Evolutionary conservation across 345 rosid genomes (phyloP).

Genomic region (Aegle marmelos): DNA sequence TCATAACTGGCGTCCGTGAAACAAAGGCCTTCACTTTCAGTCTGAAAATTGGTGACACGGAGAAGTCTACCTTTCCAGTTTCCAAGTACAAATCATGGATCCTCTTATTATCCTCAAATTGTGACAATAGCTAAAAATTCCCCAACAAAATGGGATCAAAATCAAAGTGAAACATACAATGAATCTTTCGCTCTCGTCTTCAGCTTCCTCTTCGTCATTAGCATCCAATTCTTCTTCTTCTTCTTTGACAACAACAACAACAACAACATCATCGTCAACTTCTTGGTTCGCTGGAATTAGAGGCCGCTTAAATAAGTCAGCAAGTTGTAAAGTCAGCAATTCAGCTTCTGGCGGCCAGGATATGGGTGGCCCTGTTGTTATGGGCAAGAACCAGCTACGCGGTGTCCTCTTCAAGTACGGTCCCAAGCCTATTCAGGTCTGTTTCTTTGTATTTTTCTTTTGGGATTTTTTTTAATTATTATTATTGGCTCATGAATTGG

Average conservation of each 20-base stretch:
- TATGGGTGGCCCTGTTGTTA: slow-evolving; percentile 57
- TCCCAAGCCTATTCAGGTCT: slow-evolving; percentile 80
- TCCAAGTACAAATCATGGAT: neutral
- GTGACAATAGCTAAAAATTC: neutral
- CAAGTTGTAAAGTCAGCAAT: slow-evolving; percentile 32
- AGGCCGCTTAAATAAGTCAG: slow-evolving; percentile 51
- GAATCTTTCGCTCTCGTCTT: slow-evolving; percentile 25
- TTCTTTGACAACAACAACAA: slow-evolving; percentile 2
- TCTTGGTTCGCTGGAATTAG: slow-evolving; percentile 79
- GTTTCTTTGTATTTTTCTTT: slow-evolving; percentile 10
- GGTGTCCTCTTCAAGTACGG: slow-evolving; percentile 93
- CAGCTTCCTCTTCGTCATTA: slow-evolving; percentile 6
- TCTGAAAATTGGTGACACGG: neutral
- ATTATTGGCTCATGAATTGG: neutral
- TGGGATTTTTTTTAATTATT: no score
- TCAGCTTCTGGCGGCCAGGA: slow-evolving; percentile 29
- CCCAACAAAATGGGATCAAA: neutral
- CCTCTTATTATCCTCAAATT: neutral
- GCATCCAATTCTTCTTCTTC: slow-evolving; percentile 12
- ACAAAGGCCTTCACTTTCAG: neutral
- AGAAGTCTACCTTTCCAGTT: neutral
- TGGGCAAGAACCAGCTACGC: slow-evolving; percentile 86
- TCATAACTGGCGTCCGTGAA: neutral
- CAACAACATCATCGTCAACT: slow-evolving; percentile 10
- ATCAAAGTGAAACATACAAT: slow-evolving; percentile 14